Conservation (phyloP, 306 rosid species). For the Begonia masoniana region DNA sequence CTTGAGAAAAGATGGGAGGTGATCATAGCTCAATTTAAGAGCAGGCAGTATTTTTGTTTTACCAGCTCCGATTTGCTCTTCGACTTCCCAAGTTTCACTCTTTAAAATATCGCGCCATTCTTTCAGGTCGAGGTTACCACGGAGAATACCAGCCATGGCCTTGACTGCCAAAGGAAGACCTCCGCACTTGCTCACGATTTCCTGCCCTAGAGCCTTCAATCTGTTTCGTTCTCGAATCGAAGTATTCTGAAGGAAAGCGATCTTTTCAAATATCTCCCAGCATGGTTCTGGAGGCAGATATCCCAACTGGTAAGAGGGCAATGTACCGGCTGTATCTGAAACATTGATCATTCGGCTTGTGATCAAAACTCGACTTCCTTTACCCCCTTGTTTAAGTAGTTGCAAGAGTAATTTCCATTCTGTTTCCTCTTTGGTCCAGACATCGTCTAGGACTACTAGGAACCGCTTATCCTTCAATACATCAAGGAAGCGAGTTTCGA, state of each 20-base stretch:
- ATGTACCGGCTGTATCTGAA: background rate
- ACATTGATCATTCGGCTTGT: background rate
- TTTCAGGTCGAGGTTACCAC: background rate
- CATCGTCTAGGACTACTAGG: background rate
- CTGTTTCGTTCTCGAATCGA: background rate
- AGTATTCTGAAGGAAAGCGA: background rate
- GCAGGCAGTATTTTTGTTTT: slow-evolving; percentile 1
- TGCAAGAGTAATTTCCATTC: background rate
- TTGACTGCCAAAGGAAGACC: slow-evolving; percentile 13
- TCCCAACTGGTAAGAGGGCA: background rate
- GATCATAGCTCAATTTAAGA: slow-evolving; percentile 9
- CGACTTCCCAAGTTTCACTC: slow-evolving; percentile 8
- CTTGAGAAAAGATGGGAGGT: slow-evolving; percentile 5
- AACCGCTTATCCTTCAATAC: background rate
- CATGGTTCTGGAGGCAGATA: background rate
- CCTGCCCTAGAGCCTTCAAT: background rate
- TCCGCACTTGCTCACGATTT: slow-evolving; percentile 5
- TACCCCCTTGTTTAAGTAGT: background rate
- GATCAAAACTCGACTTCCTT: slow-evolving; percentile 1
- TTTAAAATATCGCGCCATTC: background rate
- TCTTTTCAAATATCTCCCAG: background rate
- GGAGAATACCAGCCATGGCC: slow-evolving; percentile 8
- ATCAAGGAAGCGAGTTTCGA: background rate
- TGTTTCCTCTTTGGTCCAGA: background rate
- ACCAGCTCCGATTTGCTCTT: background rate